A percentile compares a stretch with the other conserved stretches of the same genome.
These are phyloP conservation scores for Ampelocalamus luodianensis DNA, from an alignment of 176 grass and related monocot genomes.

Conservation along the genomic window DNA sequence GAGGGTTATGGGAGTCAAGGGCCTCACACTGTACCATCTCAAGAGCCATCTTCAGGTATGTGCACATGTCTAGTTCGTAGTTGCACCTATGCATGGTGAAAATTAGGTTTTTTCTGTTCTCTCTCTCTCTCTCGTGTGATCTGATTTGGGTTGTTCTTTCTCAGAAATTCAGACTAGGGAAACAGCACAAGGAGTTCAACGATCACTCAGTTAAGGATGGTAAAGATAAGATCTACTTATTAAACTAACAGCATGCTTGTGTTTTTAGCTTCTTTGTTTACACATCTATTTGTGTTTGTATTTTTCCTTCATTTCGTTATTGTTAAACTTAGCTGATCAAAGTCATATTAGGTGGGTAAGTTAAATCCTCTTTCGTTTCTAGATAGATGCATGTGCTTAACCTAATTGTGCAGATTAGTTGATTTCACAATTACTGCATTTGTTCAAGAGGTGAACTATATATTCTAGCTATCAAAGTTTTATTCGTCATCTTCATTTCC, in stretches of 20 bases:
- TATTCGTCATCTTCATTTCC: constrained; percentile 7
- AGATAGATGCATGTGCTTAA: not conserved
- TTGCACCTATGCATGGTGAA: constrained; percentile 18
- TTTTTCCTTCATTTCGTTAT: not conserved
- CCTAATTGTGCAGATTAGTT: not conserved
- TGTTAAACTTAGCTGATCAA: not conserved
- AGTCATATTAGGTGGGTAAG: not conserved
- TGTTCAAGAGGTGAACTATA: not conserved
- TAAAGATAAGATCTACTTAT: constrained; percentile 36
- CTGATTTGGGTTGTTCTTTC: constrained; percentile 26
- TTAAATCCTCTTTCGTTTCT: not conserved
- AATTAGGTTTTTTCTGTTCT: constrained; percentile 17
- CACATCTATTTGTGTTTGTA: not conserved
- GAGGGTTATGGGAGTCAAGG: constrained; percentile 99
- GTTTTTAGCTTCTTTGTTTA: not conserved
- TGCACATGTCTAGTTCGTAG: constrained; percentile 12
- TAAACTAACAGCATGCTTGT: not conserved
- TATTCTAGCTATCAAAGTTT: not conserved
- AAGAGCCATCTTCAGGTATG: constrained; percentile 97
- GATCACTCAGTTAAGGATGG: constrained; percentile 81
- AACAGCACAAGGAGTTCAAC: constrained; percentile 94
- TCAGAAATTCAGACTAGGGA: constrained; percentile 95
- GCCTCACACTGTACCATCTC: constrained; percentile 93
- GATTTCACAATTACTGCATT: not conserved
- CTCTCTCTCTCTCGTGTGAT: not conserved